These are phyloP conservation scores for Psidium guajava DNA, from an alignment of 345 rosid species.

Conservation along the genomic window DNA sequence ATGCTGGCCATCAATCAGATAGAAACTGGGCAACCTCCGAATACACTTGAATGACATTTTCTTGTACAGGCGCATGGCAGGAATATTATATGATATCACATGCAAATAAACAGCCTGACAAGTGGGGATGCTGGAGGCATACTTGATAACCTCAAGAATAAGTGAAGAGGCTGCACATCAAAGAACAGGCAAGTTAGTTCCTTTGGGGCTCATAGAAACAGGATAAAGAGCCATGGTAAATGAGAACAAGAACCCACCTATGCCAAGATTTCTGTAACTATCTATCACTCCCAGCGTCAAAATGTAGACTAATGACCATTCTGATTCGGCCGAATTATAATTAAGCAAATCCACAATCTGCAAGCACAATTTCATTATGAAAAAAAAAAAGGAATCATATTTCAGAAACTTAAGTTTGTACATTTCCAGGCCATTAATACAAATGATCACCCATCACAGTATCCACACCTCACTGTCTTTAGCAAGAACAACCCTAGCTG, in stretches of 20 bases:
- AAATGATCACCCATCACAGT: background rate
- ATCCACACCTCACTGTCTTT: constrained; percentile 70
- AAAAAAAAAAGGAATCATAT: background rate
- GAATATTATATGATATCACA: constrained; percentile 78
- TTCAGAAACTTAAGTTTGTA: background rate
- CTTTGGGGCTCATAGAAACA: background rate
- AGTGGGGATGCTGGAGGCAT: constrained; percentile 48
- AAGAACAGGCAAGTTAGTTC: constrained; percentile 5
- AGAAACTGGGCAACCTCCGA: constrained; percentile 62
- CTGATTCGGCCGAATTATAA: constrained; percentile 53
- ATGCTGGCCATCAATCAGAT: constrained; percentile 68
- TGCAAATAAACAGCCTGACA: constrained; percentile 91
- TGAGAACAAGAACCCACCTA: constrained; percentile 33
- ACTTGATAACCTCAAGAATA: constrained; percentile 66
- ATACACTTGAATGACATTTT: constrained; percentile 83
- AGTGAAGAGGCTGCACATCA: constrained; percentile 57
- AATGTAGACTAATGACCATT: constrained; percentile 76
- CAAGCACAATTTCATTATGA: constrained; percentile 6
- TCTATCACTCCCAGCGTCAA: constrained; percentile 87
- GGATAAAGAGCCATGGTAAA: background rate
- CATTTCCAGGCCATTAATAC: background rate
- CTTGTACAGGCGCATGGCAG: constrained; percentile 77
- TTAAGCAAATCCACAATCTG: constrained; percentile 83
- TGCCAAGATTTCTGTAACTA: constrained; percentile 68
- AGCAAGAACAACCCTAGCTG: constrained; percentile 63